Evolutionary conservation across 2,329 filamentous ascomycete genomes (phyloP).

Genomic region (Stagonosporopsis chrysanthemi): DNA sequence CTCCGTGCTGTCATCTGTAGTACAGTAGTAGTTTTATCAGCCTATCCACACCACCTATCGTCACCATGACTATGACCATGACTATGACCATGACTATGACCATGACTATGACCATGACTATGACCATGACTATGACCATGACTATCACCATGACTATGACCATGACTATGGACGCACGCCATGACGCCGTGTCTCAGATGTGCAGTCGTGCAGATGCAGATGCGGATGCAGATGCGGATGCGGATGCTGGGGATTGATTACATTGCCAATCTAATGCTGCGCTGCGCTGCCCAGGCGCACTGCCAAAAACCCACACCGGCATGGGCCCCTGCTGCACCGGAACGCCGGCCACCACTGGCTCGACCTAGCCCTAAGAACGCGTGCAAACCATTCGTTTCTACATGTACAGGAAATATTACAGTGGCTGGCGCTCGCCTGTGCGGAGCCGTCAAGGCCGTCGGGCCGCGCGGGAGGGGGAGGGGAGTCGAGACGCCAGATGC

Average conservation of each 20-base stretch:
- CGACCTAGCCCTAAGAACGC: constrained; percentile 24
- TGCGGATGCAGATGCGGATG: too few relatives aligned
- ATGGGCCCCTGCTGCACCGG: constrained; percentile 25
- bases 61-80: background rate
- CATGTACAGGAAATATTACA: constrained; percentile 49
- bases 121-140: too few relatives aligned
- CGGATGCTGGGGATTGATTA: constrained; percentile 13
- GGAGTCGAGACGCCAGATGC: constrained; percentile 22
- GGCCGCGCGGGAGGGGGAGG: constrained; percentile 3
- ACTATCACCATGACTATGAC: too few relatives aligned
- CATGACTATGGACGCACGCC: too few relatives aligned
- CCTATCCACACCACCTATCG: constrained; percentile 5
- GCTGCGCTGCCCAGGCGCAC: constrained; percentile 24
- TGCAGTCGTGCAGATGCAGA: too few relatives aligned
- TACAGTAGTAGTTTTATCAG: constrained; percentile 40
- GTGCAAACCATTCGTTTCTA: constrained; percentile 38
- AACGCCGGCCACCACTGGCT: constrained; percentile 38
- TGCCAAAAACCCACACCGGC: background rate
- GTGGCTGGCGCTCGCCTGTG: constrained; percentile 29
- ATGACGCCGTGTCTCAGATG: constrained; percentile 29
- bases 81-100: too few relatives aligned
- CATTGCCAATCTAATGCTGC: constrained; percentile 36
- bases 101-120: too few relatives aligned
- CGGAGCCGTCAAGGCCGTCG: background rate
- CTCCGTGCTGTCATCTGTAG: constrained; percentile 9